Evolutionary conservation across 2,329 filamentous ascomycete species (phyloP).

Genomic region (Diaporthe vaccinii): DNA sequence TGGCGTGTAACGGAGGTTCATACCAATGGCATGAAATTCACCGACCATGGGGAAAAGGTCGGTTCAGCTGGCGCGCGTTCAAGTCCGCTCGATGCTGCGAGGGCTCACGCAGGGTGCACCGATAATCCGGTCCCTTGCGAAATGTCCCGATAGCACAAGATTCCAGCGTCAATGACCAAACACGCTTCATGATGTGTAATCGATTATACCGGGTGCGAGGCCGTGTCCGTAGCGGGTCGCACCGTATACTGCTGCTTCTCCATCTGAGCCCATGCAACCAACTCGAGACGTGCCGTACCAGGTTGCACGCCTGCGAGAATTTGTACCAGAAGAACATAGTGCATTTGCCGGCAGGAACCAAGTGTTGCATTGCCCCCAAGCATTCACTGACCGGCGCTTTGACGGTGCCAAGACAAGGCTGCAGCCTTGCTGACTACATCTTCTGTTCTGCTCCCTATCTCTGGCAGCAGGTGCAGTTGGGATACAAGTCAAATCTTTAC

Average conservation of each 20-base stretch:
- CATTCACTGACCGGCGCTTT: neutral
- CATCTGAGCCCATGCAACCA: neutral
- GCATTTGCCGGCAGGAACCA: neutral
- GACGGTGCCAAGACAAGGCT: conserved; percentile 17
- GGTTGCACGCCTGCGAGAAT: neutral
- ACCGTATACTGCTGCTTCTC: neutral
- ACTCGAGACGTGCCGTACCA: neutral
- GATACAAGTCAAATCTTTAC: neutral
- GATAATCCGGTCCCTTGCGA: neutral
- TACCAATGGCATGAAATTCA: conserved; percentile 52
- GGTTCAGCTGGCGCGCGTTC: conserved; percentile 28
- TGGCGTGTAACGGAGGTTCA: conserved; percentile 52
- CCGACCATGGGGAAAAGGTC: conserved; percentile 38
- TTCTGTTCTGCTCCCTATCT: neutral
- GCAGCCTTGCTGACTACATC: neutral
- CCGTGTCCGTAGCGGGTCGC: neutral
- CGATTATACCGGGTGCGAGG: neutral
- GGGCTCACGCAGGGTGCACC: conserved; percentile 4
- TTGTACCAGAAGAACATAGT: accelerated
- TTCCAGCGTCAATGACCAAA: conserved; percentile 31
- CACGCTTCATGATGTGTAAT: conserved; percentile 15
- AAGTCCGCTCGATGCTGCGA: conserved; percentile 4
- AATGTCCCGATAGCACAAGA: conserved; percentile 24
- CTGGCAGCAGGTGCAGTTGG: neutral
- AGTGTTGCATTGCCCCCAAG: no score